Evolutionary conservation across 768 basidiomycete species (phyloP).

Genomic region (Rhodotorula babjevae): DNA sequence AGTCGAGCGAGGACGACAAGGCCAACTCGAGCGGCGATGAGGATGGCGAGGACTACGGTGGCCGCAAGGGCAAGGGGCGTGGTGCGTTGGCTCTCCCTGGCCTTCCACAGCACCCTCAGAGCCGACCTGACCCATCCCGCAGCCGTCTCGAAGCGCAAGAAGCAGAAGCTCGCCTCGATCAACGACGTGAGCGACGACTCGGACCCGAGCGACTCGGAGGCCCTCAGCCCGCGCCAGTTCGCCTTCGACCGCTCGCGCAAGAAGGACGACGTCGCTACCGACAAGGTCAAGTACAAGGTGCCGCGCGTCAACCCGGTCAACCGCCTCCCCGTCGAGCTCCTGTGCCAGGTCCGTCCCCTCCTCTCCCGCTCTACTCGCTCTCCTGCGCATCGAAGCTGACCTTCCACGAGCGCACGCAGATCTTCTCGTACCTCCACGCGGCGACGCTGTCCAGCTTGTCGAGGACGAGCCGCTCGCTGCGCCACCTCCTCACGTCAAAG

Average conservation of each 20-base stretch:
- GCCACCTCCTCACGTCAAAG: background rate
- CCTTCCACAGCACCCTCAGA: rapidly evolving
- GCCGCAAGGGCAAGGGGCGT: background rate
- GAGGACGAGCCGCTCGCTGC: background rate
- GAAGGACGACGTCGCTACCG: background rate
- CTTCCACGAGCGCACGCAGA: background rate
- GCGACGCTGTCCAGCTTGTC: background rate
- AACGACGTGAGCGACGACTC: background rate
- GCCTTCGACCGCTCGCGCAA: background rate
- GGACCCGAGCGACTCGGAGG: too few species aligned
- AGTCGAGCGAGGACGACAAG: background rate
- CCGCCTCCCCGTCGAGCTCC: background rate
- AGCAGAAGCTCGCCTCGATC: background rate
- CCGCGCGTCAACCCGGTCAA: background rate
- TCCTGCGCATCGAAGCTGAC: too few species aligned
- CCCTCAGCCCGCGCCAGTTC: background rate
- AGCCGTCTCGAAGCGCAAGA: background rate
- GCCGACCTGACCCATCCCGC: background rate
- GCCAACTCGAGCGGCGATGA: background rate
- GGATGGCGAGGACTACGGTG: background rate
- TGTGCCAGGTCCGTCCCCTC: background rate
- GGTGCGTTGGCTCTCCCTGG: background rate
- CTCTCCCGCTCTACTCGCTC: too few species aligned
- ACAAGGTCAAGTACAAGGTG: background rate
- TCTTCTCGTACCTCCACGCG: constrained; percentile 5